A percentile compares a stretch with the other conserved stretches of the same genome.
These are phyloP conservation scores for Panicum hallii DNA, from an alignment of 202 grass and related monocot genomes.

Conservation along the genomic window DNA sequence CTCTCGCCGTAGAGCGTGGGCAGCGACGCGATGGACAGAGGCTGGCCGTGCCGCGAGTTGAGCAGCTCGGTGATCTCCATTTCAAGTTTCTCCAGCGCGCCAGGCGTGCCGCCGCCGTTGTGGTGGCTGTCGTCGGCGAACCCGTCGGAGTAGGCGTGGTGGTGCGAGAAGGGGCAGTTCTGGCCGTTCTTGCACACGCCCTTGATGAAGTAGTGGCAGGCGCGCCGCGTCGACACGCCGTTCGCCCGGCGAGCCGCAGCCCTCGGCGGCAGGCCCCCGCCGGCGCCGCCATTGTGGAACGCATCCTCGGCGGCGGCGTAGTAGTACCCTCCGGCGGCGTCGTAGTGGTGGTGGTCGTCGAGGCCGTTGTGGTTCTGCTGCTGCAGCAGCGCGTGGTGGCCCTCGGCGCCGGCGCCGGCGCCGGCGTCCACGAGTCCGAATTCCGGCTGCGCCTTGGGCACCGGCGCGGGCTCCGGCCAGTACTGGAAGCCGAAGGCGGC, in stretches of 20 bases:
- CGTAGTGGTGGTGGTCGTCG: constrained; percentile 38
- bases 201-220: constrained; percentile 82
- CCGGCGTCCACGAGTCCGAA: constrained; percentile 3
- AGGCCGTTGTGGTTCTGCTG: constrained; percentile 30
- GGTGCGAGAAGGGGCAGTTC: constrained; percentile 74
- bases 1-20: constrained; percentile 76
- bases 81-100: constrained; percentile 56
- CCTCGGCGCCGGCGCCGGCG: background rate
- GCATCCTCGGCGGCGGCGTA: constrained; percentile 6
- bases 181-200: constrained; percentile 81
- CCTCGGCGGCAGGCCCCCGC: constrained; percentile 18
- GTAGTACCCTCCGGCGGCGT: constrained; percentile 38
- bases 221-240: constrained; percentile 35
- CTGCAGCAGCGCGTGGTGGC: constrained; percentile 39
- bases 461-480: constrained; percentile 50
- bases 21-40: constrained; percentile 82
- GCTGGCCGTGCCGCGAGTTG: constrained; percentile 61
- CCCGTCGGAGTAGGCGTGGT: constrained; percentile 46
- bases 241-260: background rate
- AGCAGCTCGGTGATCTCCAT: constrained; percentile 82
- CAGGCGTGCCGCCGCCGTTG: constrained; percentile 21
- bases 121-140: constrained; percentile 32
- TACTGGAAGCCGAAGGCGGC: constrained; percentile 45
- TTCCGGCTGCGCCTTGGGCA: constrained; percentile 11
- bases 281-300: constrained; percentile 11